Conservation (phyloP, 106 monocot species). For the Allium sativum region DNA sequence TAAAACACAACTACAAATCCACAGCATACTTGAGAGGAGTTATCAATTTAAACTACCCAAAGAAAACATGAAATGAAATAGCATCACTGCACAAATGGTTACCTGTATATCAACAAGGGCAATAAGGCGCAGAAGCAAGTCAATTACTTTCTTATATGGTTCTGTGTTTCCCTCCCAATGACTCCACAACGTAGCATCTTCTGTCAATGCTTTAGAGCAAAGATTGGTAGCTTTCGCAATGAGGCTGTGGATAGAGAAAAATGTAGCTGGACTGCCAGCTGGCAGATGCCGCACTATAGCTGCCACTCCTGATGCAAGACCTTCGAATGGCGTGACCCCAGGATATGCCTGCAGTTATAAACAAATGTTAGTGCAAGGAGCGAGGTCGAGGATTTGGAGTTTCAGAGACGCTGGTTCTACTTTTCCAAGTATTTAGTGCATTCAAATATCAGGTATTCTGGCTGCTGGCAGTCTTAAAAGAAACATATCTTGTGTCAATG, state of each 20-base stretch:
- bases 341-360: slow-evolving; percentile 57
- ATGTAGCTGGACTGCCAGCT: slow-evolving; percentile 82
- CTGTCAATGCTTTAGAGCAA: slow-evolving; percentile 19
- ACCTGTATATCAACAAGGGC: slow-evolving; percentile 98
- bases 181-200: slow-evolving; percentile 54
- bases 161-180: slow-evolving; percentile 66
- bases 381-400: too few relatives aligned
- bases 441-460: too few relatives aligned
- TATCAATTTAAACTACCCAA: too few relatives aligned
- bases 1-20: too few relatives aligned
- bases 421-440: too few relatives aligned
- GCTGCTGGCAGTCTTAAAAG: too few relatives aligned
- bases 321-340: slow-evolving; percentile 72
- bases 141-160: slow-evolving; percentile 66
- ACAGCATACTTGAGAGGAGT: too few relatives aligned
- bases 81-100: not conserved
- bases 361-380: not conserved
- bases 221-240: slow-evolving; percentile 45
- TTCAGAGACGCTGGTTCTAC: too few relatives aligned
- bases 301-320: slow-evolving; percentile 80
- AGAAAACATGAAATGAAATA: too few relatives aligned
- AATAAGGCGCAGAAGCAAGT: slow-evolving; percentile 69
- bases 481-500: too few relatives aligned
- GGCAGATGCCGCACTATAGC: slow-evolving; percentile 82
- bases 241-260: slow-evolving; percentile 69